Evolutionary conservation across 805 yeast genomes (phyloP).

Genomic region (Zygotorulaspora sp.): DNA sequence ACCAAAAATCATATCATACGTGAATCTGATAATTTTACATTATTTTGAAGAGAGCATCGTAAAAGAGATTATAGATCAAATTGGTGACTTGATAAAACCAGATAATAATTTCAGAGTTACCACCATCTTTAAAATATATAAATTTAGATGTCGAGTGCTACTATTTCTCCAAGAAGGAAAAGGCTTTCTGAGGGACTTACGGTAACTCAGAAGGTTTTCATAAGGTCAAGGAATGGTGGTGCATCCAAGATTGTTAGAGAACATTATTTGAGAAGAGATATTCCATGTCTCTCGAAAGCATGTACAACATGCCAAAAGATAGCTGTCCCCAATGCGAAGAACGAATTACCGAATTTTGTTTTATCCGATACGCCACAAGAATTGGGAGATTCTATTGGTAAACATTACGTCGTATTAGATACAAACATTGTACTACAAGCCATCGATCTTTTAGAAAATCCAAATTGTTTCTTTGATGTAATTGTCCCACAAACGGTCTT

Average conservation of each 20-base stretch:
- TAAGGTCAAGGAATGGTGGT: constrained; percentile 82
- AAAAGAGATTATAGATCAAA: no score
- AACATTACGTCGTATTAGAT: constrained; percentile 82
- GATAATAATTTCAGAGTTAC: neutral
- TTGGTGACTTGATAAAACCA: no score
- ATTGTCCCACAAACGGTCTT: constrained; percentile 92
- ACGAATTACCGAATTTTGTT: constrained; percentile 61
- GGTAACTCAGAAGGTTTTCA: constrained; percentile 85
- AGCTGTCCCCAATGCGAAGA: constrained; percentile 57
- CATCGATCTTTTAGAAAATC: constrained; percentile 81
- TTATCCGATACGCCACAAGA: constrained; percentile 57
- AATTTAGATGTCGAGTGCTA: constrained; percentile 16
- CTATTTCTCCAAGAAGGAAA: constrained; percentile 34
- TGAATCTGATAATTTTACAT: no score
- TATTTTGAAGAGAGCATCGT: no score
- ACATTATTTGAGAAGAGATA: constrained; percentile 87
- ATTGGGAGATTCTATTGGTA: constrained; percentile 44
- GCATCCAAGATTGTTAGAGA: constrained; percentile 91
- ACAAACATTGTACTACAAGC: constrained; percentile 85
- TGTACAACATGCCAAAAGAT: constrained; percentile 59
- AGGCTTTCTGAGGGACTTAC: constrained; percentile 49
- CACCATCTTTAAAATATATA: neutral
- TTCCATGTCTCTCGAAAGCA: constrained; percentile 77
- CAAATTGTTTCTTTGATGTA: constrained; percentile 76
- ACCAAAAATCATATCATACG: no score